Evolutionary conservation across 2,329 filamentous ascomycete genomes (phyloP), one percentile per base, ranked within the genome.

Genomic region (Pseudocercospora macadamiae): DNA sequence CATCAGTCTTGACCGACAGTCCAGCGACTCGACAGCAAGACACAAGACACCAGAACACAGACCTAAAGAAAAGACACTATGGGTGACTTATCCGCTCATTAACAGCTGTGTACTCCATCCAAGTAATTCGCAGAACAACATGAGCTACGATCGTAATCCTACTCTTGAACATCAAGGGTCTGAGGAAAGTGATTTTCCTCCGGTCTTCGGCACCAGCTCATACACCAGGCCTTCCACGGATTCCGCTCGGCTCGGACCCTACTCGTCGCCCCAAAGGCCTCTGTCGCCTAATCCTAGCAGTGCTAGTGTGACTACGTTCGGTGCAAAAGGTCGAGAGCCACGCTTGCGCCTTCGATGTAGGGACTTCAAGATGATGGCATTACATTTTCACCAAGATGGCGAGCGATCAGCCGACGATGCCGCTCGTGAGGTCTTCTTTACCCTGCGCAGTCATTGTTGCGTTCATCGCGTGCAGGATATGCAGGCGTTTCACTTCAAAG

Each of bases 81-180:
- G 93, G 90, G 91, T 97, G 55, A 93, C 95, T 14, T 99, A 93
- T 75, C 93, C 93, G 21, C 93, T 97, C 76, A 91, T 99, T 69
- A 85, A 85, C 37, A 85, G 88, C 70, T 96, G 93, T 76, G 86
- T 84, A 21, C 86, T 93, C 65, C 86, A 91, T 60, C 89, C 91
- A 8, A 70, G 69, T 45, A 66, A 71, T 51, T 51, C 62, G 8
- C 63, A 64, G 54, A 56, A 62, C n/a, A 34, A 49, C 16, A 42
- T 52, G 16, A 16, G 48, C 14, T 48, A 57, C 16, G 55, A 57
- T 9, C 19, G 39, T 7, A 44, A 28, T 26, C 30, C 44, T 18
- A 32, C 32, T n/a, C 34, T 55, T 39, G 62, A 55, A 16, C 28
- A 52, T 34, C 34, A 45, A 25, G 61, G 66, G 12, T 34, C 52